phyloP scores from a whole-genome alignment of 768 basidiomycete genomes.

The Collybiopsis confluens region DNA sequence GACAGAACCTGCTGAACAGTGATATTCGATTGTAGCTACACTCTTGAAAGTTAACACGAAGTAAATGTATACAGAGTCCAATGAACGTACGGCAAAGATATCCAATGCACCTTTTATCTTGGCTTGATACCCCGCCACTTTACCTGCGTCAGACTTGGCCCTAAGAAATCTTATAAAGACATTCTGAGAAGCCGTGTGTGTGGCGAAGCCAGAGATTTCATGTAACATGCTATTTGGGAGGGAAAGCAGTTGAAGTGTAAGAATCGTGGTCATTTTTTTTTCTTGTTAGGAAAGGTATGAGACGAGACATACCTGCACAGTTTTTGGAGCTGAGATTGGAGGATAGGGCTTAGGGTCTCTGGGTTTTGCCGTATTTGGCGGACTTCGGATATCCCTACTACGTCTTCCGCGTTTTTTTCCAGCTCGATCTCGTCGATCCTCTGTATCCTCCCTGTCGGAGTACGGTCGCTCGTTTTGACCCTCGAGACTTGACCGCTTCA shows the following conservation, averaged over 20 bases:
- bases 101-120: constrained; percentile 1
- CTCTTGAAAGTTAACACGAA: neutral
- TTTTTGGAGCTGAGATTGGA: neutral
- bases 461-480: no score
- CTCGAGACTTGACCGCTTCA: no score
- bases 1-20: neutral
- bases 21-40: constrained; percentile 3
- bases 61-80: neutral
- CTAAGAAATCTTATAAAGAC: neutral
- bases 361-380: no score
- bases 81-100: neutral
- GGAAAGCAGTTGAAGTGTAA: no score
- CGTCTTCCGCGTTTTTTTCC: no score
- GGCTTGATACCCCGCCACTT: neutral
- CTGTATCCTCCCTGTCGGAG: no score
- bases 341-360: no score
- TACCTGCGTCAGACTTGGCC: neutral
- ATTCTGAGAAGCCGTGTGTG: neutral
- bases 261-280: no score
- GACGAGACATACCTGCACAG: constrained; percentile 3
- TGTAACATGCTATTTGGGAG: neutral
- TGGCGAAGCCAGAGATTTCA: neutral
- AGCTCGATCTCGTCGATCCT: no score
- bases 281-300: no score
- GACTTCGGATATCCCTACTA: no score